phyloP scores from a whole-genome alignment of 192 early-diverging fungal species.

The Coemansia sp. region DNA sequence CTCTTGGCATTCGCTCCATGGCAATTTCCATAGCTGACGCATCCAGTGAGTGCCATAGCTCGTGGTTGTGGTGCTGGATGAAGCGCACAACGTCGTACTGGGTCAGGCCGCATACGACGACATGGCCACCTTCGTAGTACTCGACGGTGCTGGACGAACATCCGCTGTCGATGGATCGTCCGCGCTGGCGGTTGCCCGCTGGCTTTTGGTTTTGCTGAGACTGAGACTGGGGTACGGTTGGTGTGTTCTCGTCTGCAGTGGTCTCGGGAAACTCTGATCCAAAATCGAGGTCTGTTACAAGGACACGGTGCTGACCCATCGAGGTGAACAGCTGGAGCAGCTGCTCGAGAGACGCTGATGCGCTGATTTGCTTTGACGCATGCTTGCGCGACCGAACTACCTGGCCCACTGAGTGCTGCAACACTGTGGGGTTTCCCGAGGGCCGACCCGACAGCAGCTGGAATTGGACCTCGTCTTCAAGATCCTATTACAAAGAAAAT shows the following conservation, averaged over 20 bases:
- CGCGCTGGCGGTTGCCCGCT: slow-evolving; percentile 17
- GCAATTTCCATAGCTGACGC: slow-evolving; percentile 16
- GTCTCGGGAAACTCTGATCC: neutral
- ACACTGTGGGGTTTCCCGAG: slow-evolving; percentile 33
- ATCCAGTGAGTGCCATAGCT: slow-evolving; percentile 31
- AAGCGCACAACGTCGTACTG: slow-evolving; percentile 53
- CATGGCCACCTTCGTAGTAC: slow-evolving; percentile 6
- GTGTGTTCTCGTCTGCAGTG: neutral
- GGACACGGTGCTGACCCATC: slow-evolving; percentile 38
- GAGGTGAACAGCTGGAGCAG: slow-evolving; percentile 41
- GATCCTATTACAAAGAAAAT: slow-evolving; percentile 18
- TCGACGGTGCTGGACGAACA: slow-evolving; percentile 22
- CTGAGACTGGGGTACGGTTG: slow-evolving; percentile 17
- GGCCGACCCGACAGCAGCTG: slow-evolving; percentile 42
- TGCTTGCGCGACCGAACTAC: slow-evolving; percentile 47
- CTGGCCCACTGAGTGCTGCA: slow-evolving; percentile 33
- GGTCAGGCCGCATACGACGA: slow-evolving; percentile 41
- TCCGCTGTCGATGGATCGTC: slow-evolving; percentile 27
- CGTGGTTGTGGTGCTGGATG: slow-evolving; percentile 54
- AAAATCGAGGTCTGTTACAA: slow-evolving; percentile 25
- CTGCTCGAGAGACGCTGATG: slow-evolving; percentile 29
- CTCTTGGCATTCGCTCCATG: neutral
- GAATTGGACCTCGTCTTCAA: slow-evolving; percentile 42
- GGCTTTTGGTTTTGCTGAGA: neutral
- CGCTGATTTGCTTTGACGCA: slow-evolving; percentile 37